These are phyloP conservation scores for Globisporangium orthogonon DNA, from an alignment of 352 stramenopile species.

Conservation along the genomic window DNA sequence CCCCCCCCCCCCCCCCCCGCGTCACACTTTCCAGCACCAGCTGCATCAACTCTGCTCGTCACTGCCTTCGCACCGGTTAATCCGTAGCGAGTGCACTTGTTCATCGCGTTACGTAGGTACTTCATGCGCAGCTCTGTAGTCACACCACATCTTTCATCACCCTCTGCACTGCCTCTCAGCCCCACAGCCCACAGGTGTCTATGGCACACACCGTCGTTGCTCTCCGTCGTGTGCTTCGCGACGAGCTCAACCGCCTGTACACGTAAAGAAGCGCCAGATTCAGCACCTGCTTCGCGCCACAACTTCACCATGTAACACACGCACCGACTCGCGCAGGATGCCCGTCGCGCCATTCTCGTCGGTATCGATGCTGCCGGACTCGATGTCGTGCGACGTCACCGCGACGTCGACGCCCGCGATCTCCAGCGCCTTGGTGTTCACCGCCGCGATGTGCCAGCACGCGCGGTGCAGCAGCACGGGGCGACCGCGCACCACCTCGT, in stretches of 20 bases:
- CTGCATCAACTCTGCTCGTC: neutral
- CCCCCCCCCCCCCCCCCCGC: too few relatives aligned
- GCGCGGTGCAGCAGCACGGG: constrained; percentile 83
- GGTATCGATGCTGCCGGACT: constrained; percentile 54
- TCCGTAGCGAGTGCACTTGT: constrained; percentile 63
- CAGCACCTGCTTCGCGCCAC: neutral
- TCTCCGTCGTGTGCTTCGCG: constrained; percentile 63
- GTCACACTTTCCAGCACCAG: too few relatives aligned
- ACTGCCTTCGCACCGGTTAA: constrained; percentile 41
- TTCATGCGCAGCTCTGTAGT: constrained; percentile 44
- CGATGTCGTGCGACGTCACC: constrained; percentile 20
- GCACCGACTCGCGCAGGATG: constrained; percentile 63
- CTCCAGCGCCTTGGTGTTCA: constrained; percentile 82
- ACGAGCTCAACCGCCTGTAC: constrained; percentile 60
- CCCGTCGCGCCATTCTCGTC: constrained; percentile 58
- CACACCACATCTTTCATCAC: too few relatives aligned
- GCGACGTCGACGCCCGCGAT: constrained; percentile 43
- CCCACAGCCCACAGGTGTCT: neutral
- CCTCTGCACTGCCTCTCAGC: too few relatives aligned
- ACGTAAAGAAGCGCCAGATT: neutral
- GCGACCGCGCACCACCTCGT: constrained; percentile 56
- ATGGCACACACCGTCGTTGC: constrained; percentile 37
- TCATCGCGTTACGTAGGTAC: constrained; percentile 52
- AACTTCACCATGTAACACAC: neutral
- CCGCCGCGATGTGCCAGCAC: constrained; percentile 87